Evolutionary conservation across 305 asterid genomes (phyloP), one percentile per base, ranked within the genome.

Genomic region (Euphrasia arctica): DNA sequence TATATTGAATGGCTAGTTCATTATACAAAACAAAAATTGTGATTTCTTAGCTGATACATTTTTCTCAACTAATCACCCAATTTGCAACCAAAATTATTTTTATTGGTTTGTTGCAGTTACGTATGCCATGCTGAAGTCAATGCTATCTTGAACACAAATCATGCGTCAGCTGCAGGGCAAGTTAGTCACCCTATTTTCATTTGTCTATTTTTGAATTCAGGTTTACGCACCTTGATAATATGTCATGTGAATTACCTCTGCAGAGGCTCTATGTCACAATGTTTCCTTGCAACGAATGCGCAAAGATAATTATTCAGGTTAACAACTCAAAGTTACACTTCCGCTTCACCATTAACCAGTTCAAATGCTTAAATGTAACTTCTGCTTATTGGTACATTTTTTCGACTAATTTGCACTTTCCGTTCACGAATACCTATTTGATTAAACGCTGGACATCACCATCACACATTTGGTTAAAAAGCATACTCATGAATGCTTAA

Each of bases 51-150:
- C 54, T 29, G 31, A 25, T 54, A 29, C 56, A 49, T 62, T 54
- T 47, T 49, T 13, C 58, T 70, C 43, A 56, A 62, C 9, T 54
- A 14, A 29, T 45, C 14, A 39, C 51, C 64, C n/a, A 48, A 63
- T 28, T 65, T 59, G 22, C 63, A 52, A 63, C 48, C 60, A 50
- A 36, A 36, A 47, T 12, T 43, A 42, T 4, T 48, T 55, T 12
- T 60, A 13, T 9, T 56, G 61, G 34, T 57, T 55, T 66, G 60
- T 61, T 78, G 77, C 76, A 90, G 97, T 52, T 90, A 88, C 55
- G 96, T 88, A 67, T 90, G 97, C 73, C 97, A 90, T 75, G 97
- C 97, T 67, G 97, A 90, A 83, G 95, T 90, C 69, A 90, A 90
- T 77, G 97, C 97, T 64, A 88, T 90, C 81, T 73, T 90, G 70